Base-by-base conservation (phyloP, 1,284 basidiomycete genomes). In the Sporisorium sorghi region DNA sequence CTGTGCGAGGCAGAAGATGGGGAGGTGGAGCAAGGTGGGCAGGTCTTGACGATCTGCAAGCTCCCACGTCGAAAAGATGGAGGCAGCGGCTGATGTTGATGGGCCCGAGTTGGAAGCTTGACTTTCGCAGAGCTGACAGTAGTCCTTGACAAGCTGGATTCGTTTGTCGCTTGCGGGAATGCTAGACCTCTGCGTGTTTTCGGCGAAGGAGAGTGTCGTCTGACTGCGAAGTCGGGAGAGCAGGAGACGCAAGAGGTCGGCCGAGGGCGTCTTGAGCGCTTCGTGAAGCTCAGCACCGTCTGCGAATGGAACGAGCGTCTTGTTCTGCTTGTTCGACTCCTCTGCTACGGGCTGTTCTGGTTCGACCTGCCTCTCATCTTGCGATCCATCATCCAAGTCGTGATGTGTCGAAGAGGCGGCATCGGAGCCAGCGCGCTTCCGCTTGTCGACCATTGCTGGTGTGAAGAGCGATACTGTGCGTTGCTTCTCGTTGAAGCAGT, bases 1-100 rank as follows among this genome's bases (percentile, higher is more conserved):
- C 53, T 83, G 77, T n/a, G 80, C 74, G 1, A 83, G 64, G n/a
- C 67, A 68, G 49, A 78, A 78, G 53, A 77, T 74, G 26, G 76
- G 70, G 14, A 82, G 59, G 5, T 79, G 68, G 1, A 77, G 54
- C 28, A 83, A 49, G 0, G 75, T 59, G 1, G 61, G 47, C 4
- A 79, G 61, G 24, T 70, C 58, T 35, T 75, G 73, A 21, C 63
- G 63, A 33, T 75, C 63, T 3, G 73, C 73, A 6, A 75, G 58
- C 42, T 75, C 56, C 73, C 73, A 75, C 1, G 73, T 66, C 2
- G 68, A 63, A 42, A 75, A 71, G 53, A 75, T 58, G 19, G 67
- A 57, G 0, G 58, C 59, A 0, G 73, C 73, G 9, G 67, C 67
- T 30, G 63, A 51, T 3, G 64, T 57, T 5, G 59, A 37, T 8